phyloP scores from a whole-genome alignment of 345 rosid genomes.

The Adansonia digitata region DNA sequence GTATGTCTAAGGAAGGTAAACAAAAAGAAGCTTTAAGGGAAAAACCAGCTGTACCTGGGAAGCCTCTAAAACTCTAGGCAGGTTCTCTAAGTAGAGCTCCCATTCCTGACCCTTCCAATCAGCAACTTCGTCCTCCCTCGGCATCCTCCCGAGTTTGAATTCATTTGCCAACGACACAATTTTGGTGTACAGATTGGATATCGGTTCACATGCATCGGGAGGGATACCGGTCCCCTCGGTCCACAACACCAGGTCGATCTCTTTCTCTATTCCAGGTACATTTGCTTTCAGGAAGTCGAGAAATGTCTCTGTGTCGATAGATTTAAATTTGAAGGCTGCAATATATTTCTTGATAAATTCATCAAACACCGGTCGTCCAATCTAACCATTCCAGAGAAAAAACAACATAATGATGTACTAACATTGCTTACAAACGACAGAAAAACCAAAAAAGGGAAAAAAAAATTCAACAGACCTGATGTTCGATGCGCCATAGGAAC shows the following conservation, averaged over 20 bases:
- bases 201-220: constrained; percentile 86
- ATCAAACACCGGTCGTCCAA: constrained; percentile 89
- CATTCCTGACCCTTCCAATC: constrained; percentile 94
- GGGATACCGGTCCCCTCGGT: constrained; percentile 90
- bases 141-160: constrained; percentile 84
- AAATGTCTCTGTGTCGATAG: constrained; percentile 77
- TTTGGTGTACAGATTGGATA: constrained; percentile 62
- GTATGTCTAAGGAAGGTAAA: not conserved
- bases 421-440: not conserved
- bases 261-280: constrained; percentile 79
- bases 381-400: constrained; percentile 30
- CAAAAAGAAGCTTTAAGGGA: constrained; percentile 4
- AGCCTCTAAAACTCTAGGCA: constrained; percentile 75
- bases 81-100: constrained; percentile 93
- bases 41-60: constrained; percentile 55
- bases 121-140: constrained; percentile 86
- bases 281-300: constrained; percentile 67
- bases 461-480: constrained; percentile 48
- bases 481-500: constrained; percentile 80
- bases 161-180: constrained; percentile 72
- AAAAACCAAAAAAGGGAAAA: not conserved
- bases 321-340: constrained; percentile 84
- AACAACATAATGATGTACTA: not conserved
- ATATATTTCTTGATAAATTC: constrained; percentile 85
- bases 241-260: constrained; percentile 66